These are phyloP conservation scores for Graphiopsis chlorocephala DNA, from an alignment of 2,329 filamentous ascomycete genomes.

Conservation along the genomic window DNA sequence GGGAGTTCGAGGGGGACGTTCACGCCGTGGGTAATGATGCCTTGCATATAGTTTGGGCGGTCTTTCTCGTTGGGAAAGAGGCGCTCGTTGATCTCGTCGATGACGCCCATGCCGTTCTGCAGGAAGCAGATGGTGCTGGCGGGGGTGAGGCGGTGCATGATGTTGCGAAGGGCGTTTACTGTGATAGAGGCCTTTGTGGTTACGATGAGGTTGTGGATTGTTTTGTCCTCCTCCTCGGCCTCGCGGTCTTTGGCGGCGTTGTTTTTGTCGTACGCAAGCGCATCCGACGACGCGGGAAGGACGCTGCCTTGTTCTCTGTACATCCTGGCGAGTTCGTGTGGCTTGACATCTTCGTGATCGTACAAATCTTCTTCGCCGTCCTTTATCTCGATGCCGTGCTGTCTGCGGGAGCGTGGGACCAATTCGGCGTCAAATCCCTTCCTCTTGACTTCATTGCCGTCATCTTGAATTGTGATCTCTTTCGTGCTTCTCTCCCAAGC, in stretches of 20 bases:
- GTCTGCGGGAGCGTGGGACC: conserved; percentile 34
- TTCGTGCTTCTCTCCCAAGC: conserved; percentile 49
- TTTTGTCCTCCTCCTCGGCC: conserved; percentile 24
- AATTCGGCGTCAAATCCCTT: conserved; percentile 48
- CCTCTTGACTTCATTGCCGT: conserved; percentile 36
- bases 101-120: conserved; percentile 77
- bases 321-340: conserved; percentile 28
- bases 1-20: conserved; percentile 40
- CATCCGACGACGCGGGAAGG: too few relatives aligned
- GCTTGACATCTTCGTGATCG: conserved; percentile 24
- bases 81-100: conserved; percentile 71
- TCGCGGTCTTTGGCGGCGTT: not conserved
- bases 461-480: conserved; percentile 48
- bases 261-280: not conserved
- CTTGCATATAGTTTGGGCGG: conserved; percentile 74
- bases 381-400: conserved; percentile 34
- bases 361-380: conserved; percentile 23
- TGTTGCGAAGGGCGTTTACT: conserved; percentile 61
- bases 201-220: conserved; percentile 72
- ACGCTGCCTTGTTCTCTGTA: not conserved
- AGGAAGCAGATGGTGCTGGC: conserved; percentile 72
- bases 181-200: conserved; percentile 72
- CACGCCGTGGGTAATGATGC: conserved; percentile 61
- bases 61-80: conserved; percentile 65
- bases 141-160: conserved; percentile 65